These are phyloP conservation scores for Pleurostoma richardsiae DNA, from an alignment of 2,329 filamentous ascomycete species.

Conservation along the genomic window DNA sequence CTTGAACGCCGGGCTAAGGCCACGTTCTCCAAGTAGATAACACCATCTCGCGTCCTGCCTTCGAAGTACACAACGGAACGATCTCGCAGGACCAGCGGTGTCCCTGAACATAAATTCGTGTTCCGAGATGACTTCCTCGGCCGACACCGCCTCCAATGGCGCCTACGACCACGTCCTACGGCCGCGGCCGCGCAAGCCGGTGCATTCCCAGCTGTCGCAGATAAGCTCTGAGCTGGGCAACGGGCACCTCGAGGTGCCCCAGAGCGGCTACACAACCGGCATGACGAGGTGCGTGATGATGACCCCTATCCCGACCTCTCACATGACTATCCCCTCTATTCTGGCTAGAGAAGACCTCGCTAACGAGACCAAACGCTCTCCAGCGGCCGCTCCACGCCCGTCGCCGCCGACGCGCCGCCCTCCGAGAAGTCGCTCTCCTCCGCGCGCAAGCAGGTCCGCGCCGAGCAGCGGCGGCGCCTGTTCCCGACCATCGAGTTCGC, in stretches of 20 bases:
- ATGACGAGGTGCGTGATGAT: constrained; percentile 35
- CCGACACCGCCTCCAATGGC: constrained; percentile 17
- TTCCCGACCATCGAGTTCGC: constrained; percentile 93
- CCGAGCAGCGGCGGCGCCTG: constrained; percentile 73
- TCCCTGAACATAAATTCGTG: not conserved
- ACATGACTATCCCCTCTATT: constrained; percentile 1
- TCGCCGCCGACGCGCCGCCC: constrained; percentile 87
- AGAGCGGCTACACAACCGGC: constrained; percentile 31
- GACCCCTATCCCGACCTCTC: not conserved
- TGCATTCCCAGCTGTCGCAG: constrained; percentile 41
- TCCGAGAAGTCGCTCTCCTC: constrained; percentile 82
- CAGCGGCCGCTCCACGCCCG: constrained; percentile 77
- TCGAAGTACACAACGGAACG: not conserved
- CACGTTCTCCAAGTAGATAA: not conserved
- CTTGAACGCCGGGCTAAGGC: not conserved
- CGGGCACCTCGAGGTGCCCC: constrained; percentile 24
- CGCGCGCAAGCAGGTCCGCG: constrained; percentile 77
- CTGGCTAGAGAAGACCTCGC: constrained; percentile 1
- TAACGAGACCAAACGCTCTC: constrained; percentile 5
- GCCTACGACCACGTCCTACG: constrained; percentile 39
- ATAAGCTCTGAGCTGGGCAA: constrained; percentile 31
- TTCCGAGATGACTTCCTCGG: constrained; percentile 19
- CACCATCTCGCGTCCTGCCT: not conserved
- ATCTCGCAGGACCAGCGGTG: not conserved
- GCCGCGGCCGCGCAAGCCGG: constrained; percentile 43